phyloP scores from a whole-genome alignment of 176 grass and related monocot genomes.

The Ensete ventricosum region DNA sequence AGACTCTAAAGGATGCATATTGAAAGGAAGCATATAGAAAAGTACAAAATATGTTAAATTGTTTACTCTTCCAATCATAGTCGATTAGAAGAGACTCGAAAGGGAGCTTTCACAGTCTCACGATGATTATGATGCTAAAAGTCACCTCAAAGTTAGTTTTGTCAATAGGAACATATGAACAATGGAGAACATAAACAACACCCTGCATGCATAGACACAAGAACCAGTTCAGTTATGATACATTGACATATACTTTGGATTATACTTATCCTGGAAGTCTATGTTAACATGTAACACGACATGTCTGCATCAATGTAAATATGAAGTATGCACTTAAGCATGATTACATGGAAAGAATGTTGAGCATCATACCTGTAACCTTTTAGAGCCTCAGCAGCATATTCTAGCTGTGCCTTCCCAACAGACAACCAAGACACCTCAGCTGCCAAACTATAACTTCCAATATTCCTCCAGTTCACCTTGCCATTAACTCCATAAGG shows the following conservation, averaged over 20 bases:
- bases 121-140: too few relatives aligned
- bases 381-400: constrained; percentile 87
- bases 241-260: background rate
- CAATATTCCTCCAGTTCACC: constrained; percentile 58
- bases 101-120: too few relatives aligned
- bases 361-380: constrained; percentile 71
- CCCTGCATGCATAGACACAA: background rate
- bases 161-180: too few relatives aligned
- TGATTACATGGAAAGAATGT: constrained; percentile 6
- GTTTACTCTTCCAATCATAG: too few relatives aligned
- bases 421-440: constrained; percentile 99
- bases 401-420: constrained; percentile 91
- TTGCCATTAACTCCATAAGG: constrained; percentile 80
- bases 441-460: constrained; percentile 46
- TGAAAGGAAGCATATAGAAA: too few relatives aligned
- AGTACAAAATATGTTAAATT: too few relatives aligned
- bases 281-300: background rate
- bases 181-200: background rate
- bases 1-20: too few relatives aligned
- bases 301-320: background rate
- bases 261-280: too few relatives aligned
- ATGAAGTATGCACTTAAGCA: background rate
- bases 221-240: background rate
- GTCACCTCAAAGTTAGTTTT: too few relatives aligned
- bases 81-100: too few relatives aligned